A percentile compares a stretch with the other conserved stretches of the same genome.
phyloP scores from a whole-genome alignment of 495 filamentous ascomycete genomes.

The Penicillium macrosclerotiorum region DNA sequence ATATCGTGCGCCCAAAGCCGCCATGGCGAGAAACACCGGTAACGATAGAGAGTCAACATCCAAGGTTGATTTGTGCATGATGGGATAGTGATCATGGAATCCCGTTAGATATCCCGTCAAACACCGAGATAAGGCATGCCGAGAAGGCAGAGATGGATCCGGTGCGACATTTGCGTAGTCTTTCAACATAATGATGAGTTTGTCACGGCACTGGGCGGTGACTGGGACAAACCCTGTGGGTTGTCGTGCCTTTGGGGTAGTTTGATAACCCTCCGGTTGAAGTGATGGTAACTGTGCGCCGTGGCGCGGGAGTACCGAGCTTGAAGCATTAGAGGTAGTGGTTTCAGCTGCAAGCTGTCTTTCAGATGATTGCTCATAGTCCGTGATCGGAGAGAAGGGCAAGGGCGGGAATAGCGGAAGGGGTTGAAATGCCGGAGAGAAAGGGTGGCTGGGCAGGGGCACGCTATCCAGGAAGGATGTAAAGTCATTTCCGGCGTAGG shows the following conservation, averaged over 20 bases:
- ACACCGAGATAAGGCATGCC: slow-evolving; percentile 63
- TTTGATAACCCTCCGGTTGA: slow-evolving; percentile 36
- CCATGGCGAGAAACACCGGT: slow-evolving; percentile 62
- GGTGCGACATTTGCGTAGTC: slow-evolving; percentile 39
- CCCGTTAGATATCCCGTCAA: slow-evolving; percentile 66
- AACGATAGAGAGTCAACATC: slow-evolving; percentile 51
- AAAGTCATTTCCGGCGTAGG: slow-evolving; percentile 38
- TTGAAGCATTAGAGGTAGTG: slow-evolving; percentile 26
- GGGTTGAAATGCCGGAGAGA: slow-evolving; percentile 40
- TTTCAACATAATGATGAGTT: slow-evolving; percentile 20
- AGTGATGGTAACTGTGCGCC: slow-evolving; percentile 40
- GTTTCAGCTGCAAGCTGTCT: slow-evolving; percentile 15
- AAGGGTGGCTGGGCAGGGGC: slow-evolving; percentile 39
- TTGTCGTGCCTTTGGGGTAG: slow-evolving; percentile 26
- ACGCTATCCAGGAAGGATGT: slow-evolving; percentile 44
- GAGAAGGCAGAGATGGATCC: slow-evolving; percentile 42
- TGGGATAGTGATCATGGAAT: slow-evolving; percentile 67
- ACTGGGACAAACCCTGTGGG: slow-evolving; percentile 33
- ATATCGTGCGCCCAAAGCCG: slow-evolving; percentile 65
- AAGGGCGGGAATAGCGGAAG: slow-evolving; percentile 38
- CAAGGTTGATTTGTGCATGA: slow-evolving; percentile 65
- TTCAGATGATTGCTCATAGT: slow-evolving; percentile 27
- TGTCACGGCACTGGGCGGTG: slow-evolving; percentile 37
- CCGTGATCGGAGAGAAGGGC: slow-evolving; percentile 28
- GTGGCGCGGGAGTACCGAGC: slow-evolving; percentile 38